These are phyloP conservation scores for Daldinia decipiens DNA, from an alignment of 495 filamentous ascomycete genomes.

Conservation along the genomic window DNA sequence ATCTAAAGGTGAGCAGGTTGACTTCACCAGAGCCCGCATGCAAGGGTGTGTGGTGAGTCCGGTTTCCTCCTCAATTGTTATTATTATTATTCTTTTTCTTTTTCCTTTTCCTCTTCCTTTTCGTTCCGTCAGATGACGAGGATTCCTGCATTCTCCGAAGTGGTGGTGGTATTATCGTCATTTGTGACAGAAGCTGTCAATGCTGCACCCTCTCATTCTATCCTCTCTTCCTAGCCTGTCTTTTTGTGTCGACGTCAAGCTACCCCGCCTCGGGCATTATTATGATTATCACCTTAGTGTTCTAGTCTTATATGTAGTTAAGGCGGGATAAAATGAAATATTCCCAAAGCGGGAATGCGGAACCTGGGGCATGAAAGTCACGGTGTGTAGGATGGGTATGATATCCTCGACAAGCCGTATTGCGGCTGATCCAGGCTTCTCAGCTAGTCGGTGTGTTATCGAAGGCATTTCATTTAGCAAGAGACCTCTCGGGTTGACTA, in stretches of 20 bases:
- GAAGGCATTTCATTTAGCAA: conserved; percentile 32
- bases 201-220: conserved; percentile 32
- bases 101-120: conserved; percentile 10
- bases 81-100: not conserved
- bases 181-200: conserved; percentile 43
- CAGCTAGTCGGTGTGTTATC: conserved; percentile 37
- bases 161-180: conserved; percentile 46
- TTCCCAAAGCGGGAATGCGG: conserved; percentile 43
- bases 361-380: conserved; percentile 31
- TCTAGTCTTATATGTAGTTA: conserved; percentile 31
- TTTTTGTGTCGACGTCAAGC: conserved; percentile 30
- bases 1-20: conserved; percentile 33
- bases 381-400: conserved; percentile 29
- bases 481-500: conserved; percentile 32
- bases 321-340: conserved; percentile 37
- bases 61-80: conserved; percentile 33
- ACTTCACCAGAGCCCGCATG: conserved; percentile 42
- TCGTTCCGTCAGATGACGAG: conserved; percentile 43
- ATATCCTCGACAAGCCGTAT: conserved; percentile 37
- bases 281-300: conserved; percentile 41
- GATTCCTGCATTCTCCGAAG: conserved; percentile 44
- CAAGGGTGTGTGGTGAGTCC: conserved; percentile 31
- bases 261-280: conserved; percentile 45
- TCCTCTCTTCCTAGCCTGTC: conserved; percentile 29
- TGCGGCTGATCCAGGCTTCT: conserved; percentile 46